Evolutionary conservation across 2,329 filamentous ascomycete species (phyloP).

Genomic region (Trichoderma cornu-damae): DNA sequence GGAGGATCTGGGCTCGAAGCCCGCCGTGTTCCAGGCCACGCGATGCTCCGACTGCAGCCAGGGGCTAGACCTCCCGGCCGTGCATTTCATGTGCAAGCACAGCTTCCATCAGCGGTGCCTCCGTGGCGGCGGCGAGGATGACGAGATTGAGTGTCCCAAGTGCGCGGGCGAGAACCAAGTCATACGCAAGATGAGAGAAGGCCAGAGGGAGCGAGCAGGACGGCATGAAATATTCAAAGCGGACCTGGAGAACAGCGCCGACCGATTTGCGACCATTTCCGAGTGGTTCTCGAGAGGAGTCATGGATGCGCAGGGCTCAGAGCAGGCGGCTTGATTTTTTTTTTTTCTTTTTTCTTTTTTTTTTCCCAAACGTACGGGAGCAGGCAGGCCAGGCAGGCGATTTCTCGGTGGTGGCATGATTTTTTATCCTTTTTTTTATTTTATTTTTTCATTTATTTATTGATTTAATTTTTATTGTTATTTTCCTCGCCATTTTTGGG

Average conservation of each 20-base stretch:
- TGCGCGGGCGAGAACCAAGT: conserved; percentile 82
- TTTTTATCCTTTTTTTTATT: background rate
- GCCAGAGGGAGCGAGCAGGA: conserved; percentile 80
- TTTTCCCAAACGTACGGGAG: too few species aligned
- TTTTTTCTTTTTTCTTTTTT: too few species aligned
- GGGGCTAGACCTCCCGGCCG: conserved; percentile 76
- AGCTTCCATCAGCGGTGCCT: conserved; percentile 92
- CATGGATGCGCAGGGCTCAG: conserved; percentile 54
- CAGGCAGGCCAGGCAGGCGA: conserved; percentile 4
- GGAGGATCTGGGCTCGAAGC: conserved; percentile 68
- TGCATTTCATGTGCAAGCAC: conserved; percentile 97
- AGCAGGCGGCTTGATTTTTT: conserved; percentile 22
- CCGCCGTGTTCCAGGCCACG: conserved; percentile 83
- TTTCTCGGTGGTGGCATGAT: background rate
- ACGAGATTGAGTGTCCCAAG: conserved; percentile 74
- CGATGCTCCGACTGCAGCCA: conserved; percentile 78
- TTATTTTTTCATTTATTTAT: too few species aligned
- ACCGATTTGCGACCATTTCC: conserved; percentile 83
- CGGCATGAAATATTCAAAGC: conserved; percentile 85
- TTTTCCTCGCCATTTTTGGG: background rate
- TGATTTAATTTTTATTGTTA: too few species aligned
- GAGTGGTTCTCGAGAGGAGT: conserved; percentile 95
- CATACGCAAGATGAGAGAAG: conserved; percentile 77
- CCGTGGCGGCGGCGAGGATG: conserved; percentile 47
- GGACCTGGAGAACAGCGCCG: conserved; percentile 69